phyloP scores from a whole-genome alignment of 2,329 filamentous ascomycete species.

The Penicillium griseofulvum region DNA sequence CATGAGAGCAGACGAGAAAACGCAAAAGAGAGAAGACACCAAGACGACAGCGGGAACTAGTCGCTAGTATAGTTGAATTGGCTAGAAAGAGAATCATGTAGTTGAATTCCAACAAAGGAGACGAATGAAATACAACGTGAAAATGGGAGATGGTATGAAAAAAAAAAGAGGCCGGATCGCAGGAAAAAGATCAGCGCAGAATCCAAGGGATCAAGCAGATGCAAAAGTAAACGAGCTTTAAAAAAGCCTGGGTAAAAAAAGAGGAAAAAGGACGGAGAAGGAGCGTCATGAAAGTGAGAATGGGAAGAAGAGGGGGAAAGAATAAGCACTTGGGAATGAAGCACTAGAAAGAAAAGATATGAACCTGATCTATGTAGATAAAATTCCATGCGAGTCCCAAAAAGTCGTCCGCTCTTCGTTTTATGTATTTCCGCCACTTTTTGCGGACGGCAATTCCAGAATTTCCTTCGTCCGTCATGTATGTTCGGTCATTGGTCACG shows the following conservation, averaged over 20 bases:
- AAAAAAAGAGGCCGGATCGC: slow-evolving; percentile 17
- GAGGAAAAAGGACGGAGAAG: slow-evolving; percentile 20
- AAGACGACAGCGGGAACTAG: slow-evolving; percentile 20
- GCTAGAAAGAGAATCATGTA: slow-evolving; percentile 31
- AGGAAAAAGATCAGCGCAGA: slow-evolving; percentile 22
- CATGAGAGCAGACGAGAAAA: slow-evolving; percentile 1
- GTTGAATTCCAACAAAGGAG: slow-evolving; percentile 32
- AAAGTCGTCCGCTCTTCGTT: slow-evolving; percentile 39
- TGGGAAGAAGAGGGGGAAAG: slow-evolving; percentile 13
- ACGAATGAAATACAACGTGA: slow-evolving; percentile 33
- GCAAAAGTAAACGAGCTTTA: slow-evolving; percentile 20
- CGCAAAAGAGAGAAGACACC: not conserved
- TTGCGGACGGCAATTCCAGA: slow-evolving; percentile 35
- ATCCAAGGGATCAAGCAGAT: slow-evolving; percentile 18
- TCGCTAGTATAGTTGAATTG: slow-evolving; percentile 32
- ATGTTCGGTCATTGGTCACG: slow-evolving; percentile 43
- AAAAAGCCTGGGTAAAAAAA: slow-evolving; percentile 13
- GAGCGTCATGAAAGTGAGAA: slow-evolving; percentile 17
- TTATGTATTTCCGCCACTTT: slow-evolving; percentile 39
- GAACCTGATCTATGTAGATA: slow-evolving; percentile 39
- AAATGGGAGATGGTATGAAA: slow-evolving; percentile 28
- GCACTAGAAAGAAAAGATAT: slow-evolving; percentile 29
- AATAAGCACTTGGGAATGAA: slow-evolving; percentile 14
- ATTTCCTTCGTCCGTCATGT: slow-evolving; percentile 40
- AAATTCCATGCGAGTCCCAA: slow-evolving; percentile 40